Conservation (phyloP, 1,139 yeast genomes). For the Sugiyamaella xylanicola region DNA sequence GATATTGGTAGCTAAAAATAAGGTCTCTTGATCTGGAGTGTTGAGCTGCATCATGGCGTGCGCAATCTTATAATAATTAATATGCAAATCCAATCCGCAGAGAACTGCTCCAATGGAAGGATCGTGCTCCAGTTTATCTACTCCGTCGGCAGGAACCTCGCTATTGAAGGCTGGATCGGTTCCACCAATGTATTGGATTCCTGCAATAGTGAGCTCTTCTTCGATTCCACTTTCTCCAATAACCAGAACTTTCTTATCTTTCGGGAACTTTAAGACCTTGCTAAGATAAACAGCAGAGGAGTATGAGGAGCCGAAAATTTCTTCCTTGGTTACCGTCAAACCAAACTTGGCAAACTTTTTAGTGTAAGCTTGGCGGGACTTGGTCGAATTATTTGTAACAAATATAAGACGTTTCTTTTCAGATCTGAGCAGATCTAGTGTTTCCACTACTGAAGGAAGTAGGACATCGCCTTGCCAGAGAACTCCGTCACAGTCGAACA, state of each 20-base stretch:
- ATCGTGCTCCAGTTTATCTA: slow-evolving; percentile 53
- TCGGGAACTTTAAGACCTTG: slow-evolving; percentile 70
- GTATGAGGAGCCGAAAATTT: slow-evolving; percentile 88
- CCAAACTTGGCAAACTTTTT: slow-evolving; percentile 78
- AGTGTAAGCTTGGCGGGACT: slow-evolving; percentile 76
- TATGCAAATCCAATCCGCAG: slow-evolving; percentile 75
- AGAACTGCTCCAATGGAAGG: slow-evolving; percentile 81
- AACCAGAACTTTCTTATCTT: slow-evolving; percentile 78
- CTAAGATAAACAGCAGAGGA: slow-evolving; percentile 87
- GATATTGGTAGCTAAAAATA: slow-evolving; percentile 91
- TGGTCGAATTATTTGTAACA: slow-evolving; percentile 94
- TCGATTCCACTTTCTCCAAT: slow-evolving; percentile 83
- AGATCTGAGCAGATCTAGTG: slow-evolving; percentile 57
- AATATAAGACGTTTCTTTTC: slow-evolving; percentile 70
- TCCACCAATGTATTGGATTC: slow-evolving; percentile 76
- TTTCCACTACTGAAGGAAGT: slow-evolving; percentile 71
- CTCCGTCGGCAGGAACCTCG: slow-evolving; percentile 39
- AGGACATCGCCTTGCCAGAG: slow-evolving; percentile 80
- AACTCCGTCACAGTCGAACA: slow-evolving; percentile 93
- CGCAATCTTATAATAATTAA: slow-evolving; percentile 81
- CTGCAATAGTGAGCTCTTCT: slow-evolving; percentile 67
- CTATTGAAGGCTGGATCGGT: slow-evolving; percentile 48
- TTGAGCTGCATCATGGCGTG: slow-evolving; percentile 78
- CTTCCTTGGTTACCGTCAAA: slow-evolving; percentile 62
- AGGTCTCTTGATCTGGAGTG: slow-evolving; percentile 54